These are phyloP conservation scores for Alternaria triticina DNA, from an alignment of 2,329 filamentous ascomycete genomes.

Conservation along the genomic window DNA sequence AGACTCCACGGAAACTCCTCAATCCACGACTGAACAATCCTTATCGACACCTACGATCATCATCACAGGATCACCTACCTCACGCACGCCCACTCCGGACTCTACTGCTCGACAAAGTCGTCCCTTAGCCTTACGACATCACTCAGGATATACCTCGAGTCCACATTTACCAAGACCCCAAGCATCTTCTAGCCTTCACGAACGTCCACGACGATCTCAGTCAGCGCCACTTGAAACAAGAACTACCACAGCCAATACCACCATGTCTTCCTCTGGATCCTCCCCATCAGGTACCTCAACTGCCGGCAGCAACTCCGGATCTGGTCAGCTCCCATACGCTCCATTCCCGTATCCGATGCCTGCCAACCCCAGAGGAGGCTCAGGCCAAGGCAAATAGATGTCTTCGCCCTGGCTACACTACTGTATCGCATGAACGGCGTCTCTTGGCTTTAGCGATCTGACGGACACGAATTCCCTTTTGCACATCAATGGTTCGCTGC, in stretches of 20 bases:
- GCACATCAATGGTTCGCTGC: background rate
- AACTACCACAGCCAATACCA: slow-evolving; percentile 5
- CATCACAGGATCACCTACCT: slow-evolving; percentile 19
- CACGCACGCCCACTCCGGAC: slow-evolving; percentile 9
- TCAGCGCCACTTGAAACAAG: slow-evolving; percentile 20
- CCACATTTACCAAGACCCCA: slow-evolving; percentile 18
- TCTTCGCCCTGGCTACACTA: slow-evolving; percentile 2
- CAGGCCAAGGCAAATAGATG: slow-evolving; percentile 28
- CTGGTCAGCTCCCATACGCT: slow-evolving; percentile 44
- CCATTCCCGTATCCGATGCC: slow-evolving; percentile 48
- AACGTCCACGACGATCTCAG: slow-evolving; percentile 16
- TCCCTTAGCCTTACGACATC: slow-evolving; percentile 14
- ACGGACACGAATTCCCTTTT: background rate
- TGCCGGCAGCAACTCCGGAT: slow-evolving; percentile 35
- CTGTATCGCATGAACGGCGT: background rate
- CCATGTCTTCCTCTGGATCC: slow-evolving; percentile 45
- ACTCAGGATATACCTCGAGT: slow-evolving; percentile 9
- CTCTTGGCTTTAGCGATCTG: background rate
- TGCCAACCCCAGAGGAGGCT: slow-evolving; percentile 30
- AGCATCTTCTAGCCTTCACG: slow-evolving; percentile 20
- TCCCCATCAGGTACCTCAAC: slow-evolving; percentile 42
- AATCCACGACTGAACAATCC: slow-evolving; percentile 27
- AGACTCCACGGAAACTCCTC: slow-evolving; percentile 26
- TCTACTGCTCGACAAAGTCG: slow-evolving; percentile 18
- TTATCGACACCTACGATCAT: slow-evolving; percentile 26